Conservation (phyloP, 192 early-diverging fungal genomes). For the Backusella mclennaniae region DNA sequence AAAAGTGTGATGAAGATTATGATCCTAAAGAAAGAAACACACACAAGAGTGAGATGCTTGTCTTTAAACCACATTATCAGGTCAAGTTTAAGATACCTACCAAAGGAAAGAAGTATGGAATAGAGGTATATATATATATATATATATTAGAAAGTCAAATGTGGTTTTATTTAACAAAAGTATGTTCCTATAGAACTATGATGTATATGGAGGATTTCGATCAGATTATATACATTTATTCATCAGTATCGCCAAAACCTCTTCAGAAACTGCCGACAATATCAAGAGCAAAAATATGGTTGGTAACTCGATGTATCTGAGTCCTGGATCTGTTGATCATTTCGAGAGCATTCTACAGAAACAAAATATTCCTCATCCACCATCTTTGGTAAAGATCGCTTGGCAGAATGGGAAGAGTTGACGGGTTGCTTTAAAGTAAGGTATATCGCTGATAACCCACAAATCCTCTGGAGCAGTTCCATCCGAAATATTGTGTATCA, state of each 20-base stretch:
- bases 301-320: conserved; percentile 41
- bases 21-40: not conserved
- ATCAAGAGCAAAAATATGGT: conserved; percentile 7
- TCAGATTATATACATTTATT: conserved; percentile 45
- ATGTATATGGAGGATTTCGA: conserved; percentile 44
- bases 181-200: conserved; percentile 28
- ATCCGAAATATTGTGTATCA: conserved; percentile 82
- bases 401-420: conserved; percentile 35
- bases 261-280: conserved; percentile 11
- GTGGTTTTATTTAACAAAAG: not conserved
- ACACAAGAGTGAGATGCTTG: conserved; percentile 29
- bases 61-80: conserved; percentile 43
- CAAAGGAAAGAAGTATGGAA: conserved; percentile 13
- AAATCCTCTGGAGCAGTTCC: conserved; percentile 81
- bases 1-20: conserved; percentile 17
- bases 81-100: conserved; percentile 35
- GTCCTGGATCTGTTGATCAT: conserved; percentile 35
- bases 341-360: conserved; percentile 7
- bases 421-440: conserved; percentile 63
- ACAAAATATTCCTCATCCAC: conserved; percentile 20
- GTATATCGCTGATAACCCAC: conserved; percentile 82
- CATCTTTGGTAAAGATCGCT: conserved; percentile 35
- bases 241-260: conserved; percentile 34
- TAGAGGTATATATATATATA: conserved; percentile 30
- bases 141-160: too few species aligned